Conservation (phyloP, 140 eudicot genomes). For the Bidens hawaiensis region DNA sequence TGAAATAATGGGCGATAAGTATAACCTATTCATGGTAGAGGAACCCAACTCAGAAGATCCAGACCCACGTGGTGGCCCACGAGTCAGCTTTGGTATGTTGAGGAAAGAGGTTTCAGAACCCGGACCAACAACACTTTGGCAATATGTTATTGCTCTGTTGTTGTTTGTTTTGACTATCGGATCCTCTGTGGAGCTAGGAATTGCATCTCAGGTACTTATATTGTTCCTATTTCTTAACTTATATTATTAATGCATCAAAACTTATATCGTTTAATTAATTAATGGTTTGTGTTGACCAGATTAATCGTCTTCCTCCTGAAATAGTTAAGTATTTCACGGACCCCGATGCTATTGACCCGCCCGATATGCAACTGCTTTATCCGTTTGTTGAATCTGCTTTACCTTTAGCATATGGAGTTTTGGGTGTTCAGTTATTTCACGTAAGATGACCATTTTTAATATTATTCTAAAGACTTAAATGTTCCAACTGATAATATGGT, state of each 20-base stretch:
- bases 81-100: slow-evolving; percentile 95
- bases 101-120: slow-evolving; percentile 98
- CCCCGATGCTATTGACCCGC: slow-evolving; percentile 93
- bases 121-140: slow-evolving; percentile 96
- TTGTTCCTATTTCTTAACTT: background rate
- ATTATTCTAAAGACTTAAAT: background rate
- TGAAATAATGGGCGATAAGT: slow-evolving; percentile 90
- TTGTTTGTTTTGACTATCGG: slow-evolving; percentile 89
- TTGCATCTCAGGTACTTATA: slow-evolving; percentile 87
- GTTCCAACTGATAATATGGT: background rate
- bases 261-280: background rate
- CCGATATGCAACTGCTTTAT: slow-evolving; percentile 80
- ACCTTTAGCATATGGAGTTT: slow-evolving; percentile 94
- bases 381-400: slow-evolving; percentile 97
- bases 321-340: slow-evolving; percentile 93
- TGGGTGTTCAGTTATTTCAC: slow-evolving; percentile 93
- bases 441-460: slow-evolving; percentile 39
- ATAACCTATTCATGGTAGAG: slow-evolving; percentile 96
- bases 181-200: slow-evolving; percentile 97
- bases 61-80: slow-evolving; percentile 99
- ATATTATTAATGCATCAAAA: background rate
- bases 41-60: slow-evolving; percentile 90
- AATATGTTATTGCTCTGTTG: slow-evolving; percentile 85
- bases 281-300: slow-evolving; percentile 38
- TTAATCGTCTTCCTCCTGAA: slow-evolving; percentile 95